Conservation (phyloP, 1,284 basidiomycete genomes). For the Ganoderma resinaceum region DNA sequence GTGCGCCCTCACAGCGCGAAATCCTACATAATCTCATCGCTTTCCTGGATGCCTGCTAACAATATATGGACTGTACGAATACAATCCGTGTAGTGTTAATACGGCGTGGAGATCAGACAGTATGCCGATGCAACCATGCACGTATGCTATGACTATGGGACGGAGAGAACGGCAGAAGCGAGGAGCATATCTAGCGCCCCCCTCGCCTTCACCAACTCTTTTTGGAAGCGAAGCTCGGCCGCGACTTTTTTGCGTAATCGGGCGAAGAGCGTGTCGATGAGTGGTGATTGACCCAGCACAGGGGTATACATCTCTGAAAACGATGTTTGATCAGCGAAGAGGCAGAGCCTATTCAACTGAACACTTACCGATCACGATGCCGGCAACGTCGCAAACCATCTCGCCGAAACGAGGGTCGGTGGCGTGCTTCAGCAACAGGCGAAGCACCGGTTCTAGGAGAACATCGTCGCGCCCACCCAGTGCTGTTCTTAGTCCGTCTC, state of each 20-base stretch:
- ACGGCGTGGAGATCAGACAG: neutral
- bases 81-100: conserved; percentile 29
- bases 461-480: conserved; percentile 94
- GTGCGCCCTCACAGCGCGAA: conserved; percentile 63
- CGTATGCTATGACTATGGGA: conserved; percentile 13
- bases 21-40: conserved; percentile 75
- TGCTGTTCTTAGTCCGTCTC: conserved; percentile 89
- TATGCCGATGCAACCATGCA: neutral
- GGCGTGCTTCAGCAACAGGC: conserved; percentile 86
- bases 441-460: conserved; percentile 89
- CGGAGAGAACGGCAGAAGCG: conserved; percentile 60
- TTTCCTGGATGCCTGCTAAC: conserved; percentile 57
- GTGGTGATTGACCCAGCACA: conserved; percentile 91
- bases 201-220: conserved; percentile 83
- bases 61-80: conserved; percentile 26
- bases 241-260: conserved; percentile 85
- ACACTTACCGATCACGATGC: conserved; percentile 82
- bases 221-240: conserved; percentile 91
- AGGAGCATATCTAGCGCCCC: conserved; percentile 96
- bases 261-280: conserved; percentile 89
- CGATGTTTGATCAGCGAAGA: neutral
- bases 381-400: conserved; percentile 85
- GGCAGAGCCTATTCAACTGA: neutral
- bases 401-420: conserved; percentile 92
- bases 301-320: conserved; percentile 87